Conservation (phyloP, 805 yeast genomes). For the Kazachstania martiniae region DNA sequence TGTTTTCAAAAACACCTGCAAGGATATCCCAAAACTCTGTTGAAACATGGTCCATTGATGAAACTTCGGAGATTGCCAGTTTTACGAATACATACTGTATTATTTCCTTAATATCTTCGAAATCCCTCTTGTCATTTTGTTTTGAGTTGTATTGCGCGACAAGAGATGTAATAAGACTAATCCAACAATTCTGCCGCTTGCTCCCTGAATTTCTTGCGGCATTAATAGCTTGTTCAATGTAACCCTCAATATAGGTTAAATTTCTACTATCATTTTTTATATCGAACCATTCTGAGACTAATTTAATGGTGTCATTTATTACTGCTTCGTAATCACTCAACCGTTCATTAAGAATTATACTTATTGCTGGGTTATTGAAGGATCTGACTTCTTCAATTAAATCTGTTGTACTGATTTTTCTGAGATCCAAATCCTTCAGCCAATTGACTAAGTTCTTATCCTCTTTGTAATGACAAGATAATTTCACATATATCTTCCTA, state of each 20-base stretch:
- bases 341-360: too few species aligned
- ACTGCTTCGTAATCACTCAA: conserved; percentile 10
- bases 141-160: conserved; percentile 6
- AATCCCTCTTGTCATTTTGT: conserved; percentile 1
- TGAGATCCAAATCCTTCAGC: too few species aligned
- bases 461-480: conserved; percentile 9
- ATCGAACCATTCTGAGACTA: conserved; percentile 14
- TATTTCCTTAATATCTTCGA: conserved; percentile 8
- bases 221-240: too few species aligned
- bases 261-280: too few species aligned
- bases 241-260: too few species aligned
- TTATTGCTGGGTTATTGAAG: too few species aligned
- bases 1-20: conserved; percentile 40
- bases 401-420: conserved; percentile 3
- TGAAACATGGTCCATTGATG: conserved; percentile 5
- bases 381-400: too few species aligned
- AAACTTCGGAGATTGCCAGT: conserved; percentile 12
- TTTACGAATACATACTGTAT: conserved; percentile 15
- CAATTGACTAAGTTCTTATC: conserved; percentile 7
- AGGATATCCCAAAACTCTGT: conserved; percentile 40
- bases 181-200: conserved; percentile 16
- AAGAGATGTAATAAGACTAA: conserved; percentile 14
- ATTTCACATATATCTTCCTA: conserved; percentile 9
- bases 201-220: neutral
- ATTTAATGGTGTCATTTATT: conserved; percentile 9